These are phyloP conservation scores for Pleurozium schreberi DNA, from an alignment of 225 moss, liverwort and hornwort species.

Conservation along the genomic window DNA sequence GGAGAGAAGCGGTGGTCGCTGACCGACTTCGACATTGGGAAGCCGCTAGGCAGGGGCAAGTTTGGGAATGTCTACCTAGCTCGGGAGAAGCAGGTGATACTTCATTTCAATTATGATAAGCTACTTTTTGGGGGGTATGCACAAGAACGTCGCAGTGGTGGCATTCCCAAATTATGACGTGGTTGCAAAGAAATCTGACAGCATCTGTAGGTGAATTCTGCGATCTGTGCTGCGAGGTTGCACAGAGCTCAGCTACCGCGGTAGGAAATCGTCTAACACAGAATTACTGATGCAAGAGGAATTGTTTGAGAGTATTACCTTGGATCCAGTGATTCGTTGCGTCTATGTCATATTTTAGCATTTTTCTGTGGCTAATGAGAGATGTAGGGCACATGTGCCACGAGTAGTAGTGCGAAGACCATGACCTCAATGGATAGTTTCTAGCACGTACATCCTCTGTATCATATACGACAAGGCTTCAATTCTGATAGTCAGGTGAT, in stretches of 20 bases:
- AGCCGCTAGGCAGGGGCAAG: slow-evolving; percentile 71
- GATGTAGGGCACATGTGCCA: neutral
- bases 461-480: neutral
- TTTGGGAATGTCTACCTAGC: slow-evolving; percentile 82
- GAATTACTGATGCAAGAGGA: neutral
- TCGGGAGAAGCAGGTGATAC: slow-evolving; percentile 56
- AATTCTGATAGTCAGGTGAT: neutral
- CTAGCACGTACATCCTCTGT: neutral
- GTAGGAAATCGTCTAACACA: neutral
- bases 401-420: neutral
- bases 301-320: neutral
- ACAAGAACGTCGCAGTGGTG: neutral
- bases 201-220: neutral
- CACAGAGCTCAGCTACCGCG: neutral
- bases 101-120: neutral
- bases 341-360: neutral
- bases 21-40: slow-evolving; percentile 73
- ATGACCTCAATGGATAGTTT: neutral
- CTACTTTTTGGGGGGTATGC: neutral
- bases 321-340: neutral
- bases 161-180: neutral
- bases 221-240: neutral
- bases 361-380: neutral
- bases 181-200: neutral
- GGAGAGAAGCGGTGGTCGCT: slow-evolving; percentile 67